Percentiles rank a stretch among this genome's conserved stretches.
phyloP scores from a whole-genome alignment of 352 stramenopile species.

The Phytophthora sp. region DNA sequence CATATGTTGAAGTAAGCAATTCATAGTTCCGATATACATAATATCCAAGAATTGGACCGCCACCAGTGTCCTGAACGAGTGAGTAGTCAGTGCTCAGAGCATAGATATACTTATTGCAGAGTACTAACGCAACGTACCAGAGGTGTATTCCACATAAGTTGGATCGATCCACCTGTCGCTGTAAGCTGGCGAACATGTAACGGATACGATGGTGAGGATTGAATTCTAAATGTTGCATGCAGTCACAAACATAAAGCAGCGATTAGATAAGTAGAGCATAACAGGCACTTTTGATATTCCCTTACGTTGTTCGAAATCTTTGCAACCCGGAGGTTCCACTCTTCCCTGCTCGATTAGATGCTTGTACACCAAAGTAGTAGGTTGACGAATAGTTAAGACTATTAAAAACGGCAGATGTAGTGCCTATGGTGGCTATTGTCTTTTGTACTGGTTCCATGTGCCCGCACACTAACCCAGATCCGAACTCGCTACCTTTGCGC shows the following conservation, averaged over 20 bases:
- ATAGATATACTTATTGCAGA: neutral
- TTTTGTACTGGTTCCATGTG: slow-evolving; percentile 4
- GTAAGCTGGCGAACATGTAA: slow-evolving; percentile 25
- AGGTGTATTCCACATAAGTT: slow-evolving; percentile 49
- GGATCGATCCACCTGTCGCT: slow-evolving; percentile 49
- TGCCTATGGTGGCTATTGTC: slow-evolving; percentile 30
- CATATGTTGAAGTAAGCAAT: slow-evolving; percentile 32
- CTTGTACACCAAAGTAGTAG: slow-evolving; percentile 64
- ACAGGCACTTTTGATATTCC: neutral
- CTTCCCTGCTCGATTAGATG: slow-evolving; percentile 43
- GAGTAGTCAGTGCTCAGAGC: neutral
- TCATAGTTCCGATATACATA: slow-evolving; percentile 63
- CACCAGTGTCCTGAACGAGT: slow-evolving; percentile 39
- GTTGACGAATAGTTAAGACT: slow-evolving; percentile 50
- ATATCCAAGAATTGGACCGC: slow-evolving; percentile 52
- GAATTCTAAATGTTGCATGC: slow-evolving; percentile 21
- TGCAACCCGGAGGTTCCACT: slow-evolving; percentile 37
- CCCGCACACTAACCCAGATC: slow-evolving; percentile 32
- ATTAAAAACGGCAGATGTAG: slow-evolving; percentile 48
- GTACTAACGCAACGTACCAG: slow-evolving; percentile 30
- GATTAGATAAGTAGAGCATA: neutral
- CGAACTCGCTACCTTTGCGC: slow-evolving; percentile 12
- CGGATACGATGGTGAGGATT: slow-evolving; percentile 45
- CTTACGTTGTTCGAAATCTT: slow-evolving; percentile 48
- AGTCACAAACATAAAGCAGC: neutral